phyloP scores from a whole-genome alignment of 148 eudicot genomes.

The Spergularia bocconei region DNA sequence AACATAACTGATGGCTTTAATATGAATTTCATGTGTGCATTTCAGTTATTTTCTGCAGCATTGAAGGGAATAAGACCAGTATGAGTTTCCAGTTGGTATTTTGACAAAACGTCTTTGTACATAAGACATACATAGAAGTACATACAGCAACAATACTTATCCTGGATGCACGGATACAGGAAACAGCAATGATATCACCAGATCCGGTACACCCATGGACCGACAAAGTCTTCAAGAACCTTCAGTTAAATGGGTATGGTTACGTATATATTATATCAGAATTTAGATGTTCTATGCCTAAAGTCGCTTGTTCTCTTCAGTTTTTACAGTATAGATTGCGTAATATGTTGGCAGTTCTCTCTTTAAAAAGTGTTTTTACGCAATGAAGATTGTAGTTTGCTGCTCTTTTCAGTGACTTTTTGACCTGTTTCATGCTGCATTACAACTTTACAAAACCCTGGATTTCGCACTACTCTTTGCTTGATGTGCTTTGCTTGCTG shows the following conservation, averaged over 20 bases:
- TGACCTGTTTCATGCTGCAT: too few relatives aligned
- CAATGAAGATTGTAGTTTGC: too few relatives aligned
- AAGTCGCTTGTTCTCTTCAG: too few relatives aligned
- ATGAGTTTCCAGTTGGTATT: not conserved
- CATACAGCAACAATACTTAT: not conserved
- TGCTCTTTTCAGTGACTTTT: too few relatives aligned
- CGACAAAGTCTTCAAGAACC: not conserved
- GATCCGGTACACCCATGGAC: not conserved
- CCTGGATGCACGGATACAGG: not conserved
- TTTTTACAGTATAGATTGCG: too few relatives aligned
- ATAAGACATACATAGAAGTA: not conserved
- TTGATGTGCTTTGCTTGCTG: too few relatives aligned
- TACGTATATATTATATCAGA: not conserved
- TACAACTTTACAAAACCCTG: too few relatives aligned
- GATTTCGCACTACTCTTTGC: too few relatives aligned
- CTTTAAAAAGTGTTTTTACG: too few relatives aligned
- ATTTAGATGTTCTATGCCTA: too few relatives aligned
- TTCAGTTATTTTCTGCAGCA: slow-evolving; percentile 24
- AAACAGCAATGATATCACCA: not conserved
- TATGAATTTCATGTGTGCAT: not conserved
- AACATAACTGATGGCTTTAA: too few relatives aligned
- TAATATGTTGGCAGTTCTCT: too few relatives aligned
- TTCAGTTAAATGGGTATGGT: not conserved
- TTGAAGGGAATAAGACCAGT: slow-evolving; percentile 20
- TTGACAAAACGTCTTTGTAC: not conserved